These are phyloP conservation scores for Paramarasmius palmivorus DNA, from an alignment of 1,284 basidiomycete species.

Conservation along the genomic window DNA sequence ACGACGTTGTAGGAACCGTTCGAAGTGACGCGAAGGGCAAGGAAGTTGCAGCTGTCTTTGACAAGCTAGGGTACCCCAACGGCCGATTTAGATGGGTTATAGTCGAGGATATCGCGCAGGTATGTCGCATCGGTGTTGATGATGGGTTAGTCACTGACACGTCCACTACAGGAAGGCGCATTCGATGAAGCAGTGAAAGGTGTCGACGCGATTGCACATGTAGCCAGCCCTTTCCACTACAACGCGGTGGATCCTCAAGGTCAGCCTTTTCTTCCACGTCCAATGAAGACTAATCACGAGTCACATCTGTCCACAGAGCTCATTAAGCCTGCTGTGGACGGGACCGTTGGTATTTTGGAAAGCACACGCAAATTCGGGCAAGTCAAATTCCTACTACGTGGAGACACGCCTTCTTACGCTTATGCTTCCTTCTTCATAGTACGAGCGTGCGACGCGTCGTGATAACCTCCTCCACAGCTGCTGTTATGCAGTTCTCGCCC, in stretches of 20 bases:
- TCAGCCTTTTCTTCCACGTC: not conserved
- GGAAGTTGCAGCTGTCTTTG: constrained; percentile 24
- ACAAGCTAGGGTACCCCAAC: constrained; percentile 8
- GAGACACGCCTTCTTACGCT: no score
- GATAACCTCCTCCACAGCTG: constrained; percentile 61
- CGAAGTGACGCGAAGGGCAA: constrained; percentile 25
- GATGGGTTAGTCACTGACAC: not conserved
- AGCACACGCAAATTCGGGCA: constrained; percentile 32
- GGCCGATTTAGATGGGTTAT: constrained; percentile 25
- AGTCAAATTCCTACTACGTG: no score
- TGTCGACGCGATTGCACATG: constrained; percentile 30
- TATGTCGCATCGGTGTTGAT: no score
- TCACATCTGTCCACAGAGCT: constrained; percentile 25
- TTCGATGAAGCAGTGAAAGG: constrained; percentile 33
- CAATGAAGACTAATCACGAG: no score
- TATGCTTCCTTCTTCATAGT: no score
- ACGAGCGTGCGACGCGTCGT: constrained; percentile 58
- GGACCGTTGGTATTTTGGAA: constrained; percentile 40
- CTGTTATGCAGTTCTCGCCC: constrained; percentile 41
- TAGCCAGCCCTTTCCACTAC: constrained; percentile 25
- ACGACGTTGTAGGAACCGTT: constrained; percentile 25
- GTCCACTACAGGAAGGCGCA: constrained; percentile 23
- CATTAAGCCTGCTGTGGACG: constrained; percentile 42
- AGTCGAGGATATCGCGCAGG: constrained; percentile 26
- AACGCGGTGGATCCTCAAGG: constrained; percentile 26